These are phyloP conservation scores for Casuarina equisetifolia DNA, from an alignment of 306 rosid species.

Conservation along the genomic window DNA sequence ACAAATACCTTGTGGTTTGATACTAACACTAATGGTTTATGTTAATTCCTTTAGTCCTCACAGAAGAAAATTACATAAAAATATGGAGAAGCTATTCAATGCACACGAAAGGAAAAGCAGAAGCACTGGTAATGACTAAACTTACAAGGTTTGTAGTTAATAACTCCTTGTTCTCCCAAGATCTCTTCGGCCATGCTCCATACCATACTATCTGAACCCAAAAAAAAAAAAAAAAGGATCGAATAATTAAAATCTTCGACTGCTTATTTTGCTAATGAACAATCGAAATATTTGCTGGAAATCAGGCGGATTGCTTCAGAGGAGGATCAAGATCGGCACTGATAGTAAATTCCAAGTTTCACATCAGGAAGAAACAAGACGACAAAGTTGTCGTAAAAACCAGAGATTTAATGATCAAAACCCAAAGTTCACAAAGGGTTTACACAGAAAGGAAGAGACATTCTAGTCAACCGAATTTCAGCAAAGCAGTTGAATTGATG, in stretches of 20 bases:
- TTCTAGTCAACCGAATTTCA: not conserved
- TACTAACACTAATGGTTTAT: not conserved
- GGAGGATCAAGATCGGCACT: too few relatives aligned
- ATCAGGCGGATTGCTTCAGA: not conserved
- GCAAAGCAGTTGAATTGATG: slow-evolving; percentile 8
- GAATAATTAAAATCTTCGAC: not conserved
- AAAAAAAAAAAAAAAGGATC: slow-evolving; percentile 5
- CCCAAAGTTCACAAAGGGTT: not conserved
- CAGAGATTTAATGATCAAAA: not conserved
- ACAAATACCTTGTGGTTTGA: not conserved
- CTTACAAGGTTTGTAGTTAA: slow-evolving; percentile 64
- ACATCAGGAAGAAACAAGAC: too few relatives aligned
- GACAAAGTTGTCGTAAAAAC: not conserved
- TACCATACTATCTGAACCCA: slow-evolving; percentile 75
- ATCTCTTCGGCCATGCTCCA: slow-evolving; percentile 74
- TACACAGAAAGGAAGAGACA: not conserved
- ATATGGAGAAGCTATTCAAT: slow-evolving; percentile 11
- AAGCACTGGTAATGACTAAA: not conserved
- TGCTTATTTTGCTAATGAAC: not conserved
- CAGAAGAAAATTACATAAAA: not conserved
- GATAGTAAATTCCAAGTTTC: too few relatives aligned
- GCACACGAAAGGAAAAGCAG: not conserved
- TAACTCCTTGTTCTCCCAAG: slow-evolving; percentile 51
- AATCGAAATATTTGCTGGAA: not conserved
- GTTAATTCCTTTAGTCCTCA: not conserved